Evolutionary conservation across 164 flowering plant genomes (phyloP).

Genomic region (Protea cynaroides): DNA sequence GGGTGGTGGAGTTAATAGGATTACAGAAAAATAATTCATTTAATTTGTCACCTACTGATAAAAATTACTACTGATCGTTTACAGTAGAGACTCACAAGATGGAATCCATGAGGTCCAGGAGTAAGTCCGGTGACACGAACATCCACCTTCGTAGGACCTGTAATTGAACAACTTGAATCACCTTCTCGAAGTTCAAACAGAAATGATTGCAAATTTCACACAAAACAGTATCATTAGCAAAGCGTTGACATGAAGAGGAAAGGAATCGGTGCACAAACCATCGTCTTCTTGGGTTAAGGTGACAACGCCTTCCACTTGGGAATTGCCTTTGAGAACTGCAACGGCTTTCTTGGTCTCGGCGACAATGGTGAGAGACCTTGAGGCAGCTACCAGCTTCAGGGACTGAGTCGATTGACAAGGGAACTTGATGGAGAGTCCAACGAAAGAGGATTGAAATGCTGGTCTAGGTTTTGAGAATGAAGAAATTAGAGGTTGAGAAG

Average conservation of each 20-base stretch:
- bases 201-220: too few relatives aligned
- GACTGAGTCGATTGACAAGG: slow-evolving; percentile 20
- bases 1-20: background rate
- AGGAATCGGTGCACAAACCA: slow-evolving; percentile 30
- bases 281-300: slow-evolving; percentile 67
- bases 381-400: slow-evolving; percentile 13
- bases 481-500: slow-evolving; percentile 16
- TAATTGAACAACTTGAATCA: background rate
- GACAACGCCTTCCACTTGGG: slow-evolving; percentile 81
- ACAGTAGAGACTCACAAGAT: slow-evolving; percentile 41
- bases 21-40: background rate
- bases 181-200: too few relatives aligned
- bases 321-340: slow-evolving; percentile 77
- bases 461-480: slow-evolving; percentile 16
- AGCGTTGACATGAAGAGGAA: too few relatives aligned
- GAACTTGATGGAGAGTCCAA: slow-evolving; percentile 30
- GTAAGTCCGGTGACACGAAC: slow-evolving; percentile 54
- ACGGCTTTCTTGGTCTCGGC: slow-evolving; percentile 83
- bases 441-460: slow-evolving; percentile 31
- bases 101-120: slow-evolving; percentile 87
- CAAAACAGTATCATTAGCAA: too few relatives aligned
- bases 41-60: background rate
- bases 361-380: slow-evolving; percentile 33
- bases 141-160: slow-evolving; percentile 85
- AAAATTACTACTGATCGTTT: background rate